Evolutionary conservation across 139 green algal species (phyloP), one percentile per base, ranked within the genome.

Genomic region (Ettlia oleoabundans): DNA sequence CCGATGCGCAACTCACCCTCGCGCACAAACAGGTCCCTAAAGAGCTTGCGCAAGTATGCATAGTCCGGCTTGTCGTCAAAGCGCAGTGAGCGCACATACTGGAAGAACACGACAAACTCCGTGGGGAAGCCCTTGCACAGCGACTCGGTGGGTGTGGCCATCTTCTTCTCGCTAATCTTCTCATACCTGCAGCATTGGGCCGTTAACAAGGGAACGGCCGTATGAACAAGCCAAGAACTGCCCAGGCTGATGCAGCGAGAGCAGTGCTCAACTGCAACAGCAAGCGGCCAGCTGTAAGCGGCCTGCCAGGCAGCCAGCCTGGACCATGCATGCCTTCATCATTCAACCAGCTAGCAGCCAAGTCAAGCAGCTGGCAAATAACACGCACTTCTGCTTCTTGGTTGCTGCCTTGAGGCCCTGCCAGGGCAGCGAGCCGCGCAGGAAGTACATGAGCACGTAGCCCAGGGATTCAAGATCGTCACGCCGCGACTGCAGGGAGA

Each of bases 51-150:
- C 71, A 99, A 90, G 89, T 98, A 99, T 22, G 92, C 93, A 92
- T 99, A 99, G 90, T 99, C 97, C 18, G 97, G 97, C 93, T 99
- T 99, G 92, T 99, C 97, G 71, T 99, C 97, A 82, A 99, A 99
- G 33, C 97, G 93, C 85, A 99, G 88, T 3, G 92, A 97, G 42
- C 97, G 94, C 87, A 93, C 95, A 83, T 98, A 98, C 86, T 99
- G 80, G 85, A 99, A 99, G 93, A 98, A 99, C 21, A 95, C 96
- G 32, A 97, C 92, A 85, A 99, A 98, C 92, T 99, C 97, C 67
- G 93, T 89, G 13, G 97, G 97, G 87, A 97, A 98, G 65, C 94
- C 96, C 89, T 98, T 99, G 92, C 96, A 99, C 19, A 99, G 90
- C 52, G 95, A 85, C 92, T 99, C 97, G 58, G 98, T 97, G 73